Evolutionary conservation across 1,284 basidiomycete species (phyloP), one percentile per base, ranked within the genome.

Genomic region (Puccinia hordei): DNA sequence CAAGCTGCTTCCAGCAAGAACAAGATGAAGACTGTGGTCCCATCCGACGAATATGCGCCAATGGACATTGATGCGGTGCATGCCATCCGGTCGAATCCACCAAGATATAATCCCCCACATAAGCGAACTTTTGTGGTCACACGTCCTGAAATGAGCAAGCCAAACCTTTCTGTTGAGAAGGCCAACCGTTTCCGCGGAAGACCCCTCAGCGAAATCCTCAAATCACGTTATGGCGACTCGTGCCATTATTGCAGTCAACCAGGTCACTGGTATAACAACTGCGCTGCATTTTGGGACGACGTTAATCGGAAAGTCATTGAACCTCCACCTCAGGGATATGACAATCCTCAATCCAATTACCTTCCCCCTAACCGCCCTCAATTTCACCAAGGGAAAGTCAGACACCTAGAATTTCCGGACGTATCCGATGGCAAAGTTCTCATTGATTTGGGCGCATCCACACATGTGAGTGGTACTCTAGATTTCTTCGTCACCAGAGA

Each of bases 231-330:
- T 4, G 24, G n/a, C n/a, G 2, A 2, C 30, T 2, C 9, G 6
- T 73, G 71, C 30, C 71, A 49, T n/a, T 55, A 55, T 19, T 73
- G 71, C 30, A 17, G 15, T 1, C 13, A 35, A 73, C 3, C 10
- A 5, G 49, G 53, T 24, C 71, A 73, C 41, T 73, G 71, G 71
- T 73, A 73, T 38, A 51, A 46, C 51, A 51, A 73, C 17, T 73
- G 71, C n/a, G 13, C 3, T 0, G 24, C 10, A 2, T 73, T 35
- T 19, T 73, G 71, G 71, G 19, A 19, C 5, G 49, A 73, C 35
- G 51, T 73, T 12, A 12, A 24, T 3, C 1, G 3, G 4, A 51
- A 17, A 1, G 10, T 49, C 9, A 73, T 41, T 13, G 51, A 5
- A 1, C 3, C 49, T 15, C 71, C 71, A 2, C 66, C 66, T 8